Evolutionary conservation across 805 yeast species (phyloP).

Genomic region (Blastobotrys robertii): DNA sequence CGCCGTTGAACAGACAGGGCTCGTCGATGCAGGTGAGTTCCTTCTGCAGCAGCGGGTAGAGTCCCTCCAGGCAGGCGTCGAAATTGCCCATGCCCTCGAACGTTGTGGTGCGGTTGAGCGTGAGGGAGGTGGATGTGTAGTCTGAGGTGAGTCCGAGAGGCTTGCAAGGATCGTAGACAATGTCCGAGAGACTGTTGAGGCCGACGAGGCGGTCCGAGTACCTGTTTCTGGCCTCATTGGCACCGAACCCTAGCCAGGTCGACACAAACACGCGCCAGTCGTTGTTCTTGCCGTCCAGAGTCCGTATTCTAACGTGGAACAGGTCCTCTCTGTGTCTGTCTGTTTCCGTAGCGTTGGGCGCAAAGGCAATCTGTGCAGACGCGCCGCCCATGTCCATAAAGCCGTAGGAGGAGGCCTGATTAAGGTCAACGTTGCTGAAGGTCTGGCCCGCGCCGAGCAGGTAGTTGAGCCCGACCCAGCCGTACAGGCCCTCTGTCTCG

Average conservation of each 20-base stretch:
- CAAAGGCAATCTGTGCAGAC: slow-evolving; percentile 90
- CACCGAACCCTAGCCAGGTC: slow-evolving; percentile 97
- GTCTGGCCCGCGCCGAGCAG: slow-evolving; percentile 49
- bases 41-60: slow-evolving; percentile 69
- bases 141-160: slow-evolving; percentile 45
- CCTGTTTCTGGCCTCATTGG: slow-evolving; percentile 80
- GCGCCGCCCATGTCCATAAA: slow-evolving; percentile 99
- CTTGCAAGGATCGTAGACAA: slow-evolving; percentile 66
- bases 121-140: slow-evolving; percentile 3
- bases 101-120: slow-evolving; percentile 19
- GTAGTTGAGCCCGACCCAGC: slow-evolving; percentile 91
- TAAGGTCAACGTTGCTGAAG: slow-evolving; percentile 18
- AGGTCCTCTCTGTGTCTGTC: slow-evolving; percentile 64
- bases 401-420: slow-evolving; percentile 49
- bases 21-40: slow-evolving; percentile 74
- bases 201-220: slow-evolving; percentile 34
- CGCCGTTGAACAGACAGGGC: slow-evolving; percentile 92
- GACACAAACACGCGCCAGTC: slow-evolving; percentile 85
- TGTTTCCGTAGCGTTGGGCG: slow-evolving; percentile 58
- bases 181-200: neutral
- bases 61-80: slow-evolving; percentile 56
- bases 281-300: slow-evolving; percentile 59
- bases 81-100: slow-evolving; percentile 73
- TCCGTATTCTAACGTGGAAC: slow-evolving; percentile 53
- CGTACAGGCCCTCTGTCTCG: slow-evolving; percentile 87